These are phyloP conservation scores for Calophaca sinica DNA, from an alignment of 306 rosid species.

Conservation along the genomic window DNA sequence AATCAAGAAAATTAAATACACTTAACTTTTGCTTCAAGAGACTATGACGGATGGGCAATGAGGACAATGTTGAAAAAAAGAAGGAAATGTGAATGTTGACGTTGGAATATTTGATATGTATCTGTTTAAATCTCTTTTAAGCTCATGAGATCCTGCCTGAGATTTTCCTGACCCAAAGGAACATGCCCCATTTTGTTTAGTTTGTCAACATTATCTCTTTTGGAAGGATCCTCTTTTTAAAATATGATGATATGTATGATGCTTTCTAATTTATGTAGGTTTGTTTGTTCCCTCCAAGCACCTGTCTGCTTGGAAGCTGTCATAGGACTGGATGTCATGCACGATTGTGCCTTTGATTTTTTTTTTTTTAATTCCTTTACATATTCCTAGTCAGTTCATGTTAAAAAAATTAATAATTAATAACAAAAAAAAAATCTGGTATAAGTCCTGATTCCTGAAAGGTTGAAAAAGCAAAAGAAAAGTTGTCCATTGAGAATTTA, in stretches of 20 bases:
- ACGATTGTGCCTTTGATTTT: slow-evolving; percentile 60
- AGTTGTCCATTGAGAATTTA: slow-evolving; percentile 56
- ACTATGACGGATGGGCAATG: slow-evolving; percentile 53
- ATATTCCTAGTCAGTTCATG: slow-evolving; percentile 52
- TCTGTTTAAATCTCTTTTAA: slow-evolving; percentile 44
- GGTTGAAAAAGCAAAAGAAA: slow-evolving; percentile 46
- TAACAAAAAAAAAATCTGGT: slow-evolving; percentile 24
- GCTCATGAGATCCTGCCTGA: slow-evolving; percentile 69
- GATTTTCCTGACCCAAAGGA: slow-evolving; percentile 73
- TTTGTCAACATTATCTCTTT: slow-evolving; percentile 73
- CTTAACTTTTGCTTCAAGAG: too few relatives aligned
- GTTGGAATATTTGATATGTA: slow-evolving; percentile 61
- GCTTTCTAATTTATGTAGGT: slow-evolving; percentile 39
- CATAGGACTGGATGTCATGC: slow-evolving; percentile 76
- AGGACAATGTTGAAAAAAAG: slow-evolving; percentile 48
- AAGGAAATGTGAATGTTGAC: slow-evolving; percentile 49
- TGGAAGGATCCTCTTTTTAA: slow-evolving; percentile 64
- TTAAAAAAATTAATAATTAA: not conserved
- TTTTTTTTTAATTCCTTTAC: slow-evolving; percentile 53
- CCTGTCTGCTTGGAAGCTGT: slow-evolving; percentile 79
- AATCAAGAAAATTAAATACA: too few relatives aligned
- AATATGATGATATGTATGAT: slow-evolving; percentile 11
- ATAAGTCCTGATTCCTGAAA: slow-evolving; percentile 23
- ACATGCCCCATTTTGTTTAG: slow-evolving; percentile 74
- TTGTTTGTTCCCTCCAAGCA: slow-evolving; percentile 53